Evolutionary conservation across 495 filamentous ascomycete genomes (phyloP), one percentile per base, ranked within the genome.

Genomic region (Penicillium alfredii): DNA sequence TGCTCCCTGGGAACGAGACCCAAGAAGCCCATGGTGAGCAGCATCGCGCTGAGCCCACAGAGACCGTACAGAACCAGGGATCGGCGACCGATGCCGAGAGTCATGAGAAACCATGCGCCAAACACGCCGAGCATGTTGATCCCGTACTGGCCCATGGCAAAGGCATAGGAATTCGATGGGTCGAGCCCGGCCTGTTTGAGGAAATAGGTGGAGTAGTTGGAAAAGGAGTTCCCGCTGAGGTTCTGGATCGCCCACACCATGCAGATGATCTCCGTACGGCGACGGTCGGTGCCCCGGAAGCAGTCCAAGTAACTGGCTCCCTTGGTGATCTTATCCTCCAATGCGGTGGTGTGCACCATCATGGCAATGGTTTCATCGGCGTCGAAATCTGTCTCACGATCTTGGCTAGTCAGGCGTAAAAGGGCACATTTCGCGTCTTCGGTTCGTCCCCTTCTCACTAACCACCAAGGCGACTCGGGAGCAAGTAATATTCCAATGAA

Each of bases 201-300:
- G 64, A 89, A 92, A 51, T 88, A 81, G 19, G 82, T 88, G 8
- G 79, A 83, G 55, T 87, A 92, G 46, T 84, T 83, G 35, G 76
- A 82, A 56, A 93, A 88, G 1, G 81, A 77, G 56, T 84, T 85
- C 29, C 86, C 86, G 41, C 75, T 78, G 1, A 90, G 59, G 32
- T 84, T 86, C 56, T 93, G 86, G 37, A 89, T 88, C 3, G 81
- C 83, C 84, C 86, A 93, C 35, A 80, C 76, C 76, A 83, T 80
- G 54, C 77, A 82, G 23, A 82, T 76, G 49, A 86, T 84, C 62
- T 86, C 82, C 3, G 86, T 92, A 16, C 86, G 81, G 26, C 82
- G 76, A 15, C 78, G 63, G 45, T 92, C 80, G 11, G 74, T 74
- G 2, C 84, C 83, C 49, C 72, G 79, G 69, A 88, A 88, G 60